A percentile compares a stretch with the other conserved stretches of the same genome.
These are phyloP conservation scores for Mycothermus thermophilus DNA, from an alignment of 495 filamentous ascomycete genomes.

Conservation along the genomic window DNA sequence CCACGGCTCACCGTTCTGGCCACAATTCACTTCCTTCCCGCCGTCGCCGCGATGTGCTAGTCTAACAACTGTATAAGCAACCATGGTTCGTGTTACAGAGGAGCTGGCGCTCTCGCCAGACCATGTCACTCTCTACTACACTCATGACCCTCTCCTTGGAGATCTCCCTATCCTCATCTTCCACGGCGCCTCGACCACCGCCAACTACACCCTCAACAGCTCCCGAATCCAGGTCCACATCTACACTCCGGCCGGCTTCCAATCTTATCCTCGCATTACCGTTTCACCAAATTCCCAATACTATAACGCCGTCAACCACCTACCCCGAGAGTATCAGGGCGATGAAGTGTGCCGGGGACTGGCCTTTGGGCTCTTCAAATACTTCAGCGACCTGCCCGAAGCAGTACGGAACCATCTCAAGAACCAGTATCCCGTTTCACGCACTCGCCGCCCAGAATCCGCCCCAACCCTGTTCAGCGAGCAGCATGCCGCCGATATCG, in stretches of 20 bases:
- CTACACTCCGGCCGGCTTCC: conserved; percentile 74
- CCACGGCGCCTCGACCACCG: conserved; percentile 70
- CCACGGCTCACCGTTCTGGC: too few relatives aligned
- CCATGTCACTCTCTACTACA: conserved; percentile 66
- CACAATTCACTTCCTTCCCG: too few relatives aligned
- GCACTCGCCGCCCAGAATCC: conserved; percentile 39
- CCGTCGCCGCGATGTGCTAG: too few relatives aligned
- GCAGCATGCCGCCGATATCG: conserved; percentile 82
- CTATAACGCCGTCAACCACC: conserved; percentile 77
- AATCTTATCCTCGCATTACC: conserved; percentile 77
- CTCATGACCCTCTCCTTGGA: conserved; percentile 61
- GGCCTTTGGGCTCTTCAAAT: conserved; percentile 83
- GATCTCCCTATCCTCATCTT: conserved; percentile 66
- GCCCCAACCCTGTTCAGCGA: conserved; percentile 67
- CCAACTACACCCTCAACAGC: conserved; percentile 71
- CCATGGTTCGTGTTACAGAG: conserved; percentile 54
- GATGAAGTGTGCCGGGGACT: conserved; percentile 80
- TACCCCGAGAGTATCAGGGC: conserved; percentile 88
- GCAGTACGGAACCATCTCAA: conserved; percentile 50
- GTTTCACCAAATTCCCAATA: conserved; percentile 90
- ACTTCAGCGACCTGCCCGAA: conserved; percentile 76
- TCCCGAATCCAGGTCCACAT: conserved; percentile 88
- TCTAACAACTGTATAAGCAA: too few relatives aligned
- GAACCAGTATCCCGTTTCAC: conserved; percentile 32
- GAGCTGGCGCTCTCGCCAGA: conserved; percentile 58